Base-by-base conservation (phyloP, 768 basidiomycete genomes). In the Naematelia aurantialba region DNA sequence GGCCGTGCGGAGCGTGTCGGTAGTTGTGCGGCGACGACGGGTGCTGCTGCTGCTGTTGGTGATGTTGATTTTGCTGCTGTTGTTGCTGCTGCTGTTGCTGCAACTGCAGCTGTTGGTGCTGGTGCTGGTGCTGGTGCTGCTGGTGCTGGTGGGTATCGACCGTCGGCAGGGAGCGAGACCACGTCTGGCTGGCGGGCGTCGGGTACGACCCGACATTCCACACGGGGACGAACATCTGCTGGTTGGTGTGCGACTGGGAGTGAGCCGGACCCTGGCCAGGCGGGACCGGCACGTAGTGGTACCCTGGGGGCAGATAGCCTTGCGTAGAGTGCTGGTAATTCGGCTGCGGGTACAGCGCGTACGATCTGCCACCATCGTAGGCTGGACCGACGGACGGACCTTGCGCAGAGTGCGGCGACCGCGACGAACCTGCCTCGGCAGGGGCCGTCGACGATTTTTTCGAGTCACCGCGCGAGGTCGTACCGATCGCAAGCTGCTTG, bases 381-480 rank as follows among this genome's bases (percentile, higher is more conserved):
- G 71, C 71, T 21, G 69, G 66, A 51, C 71, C 71, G 34, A 59
- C 59, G 14, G 68, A 70, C 12, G 68, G 71, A 48, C 71, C 71
- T 19, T 25, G n/a, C 4, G 54, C 54, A 13, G 54, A 55, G 39
- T 44, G 45, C 12, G 54, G 54, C 58, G 12, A 54, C 53, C 29
- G 22, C 26, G 42, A 31, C 24, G 19, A 58, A 29, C 34, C 14
- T 47, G 8, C 34, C 34, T 39, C 34, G 34, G 52, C 14, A 39
- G 26, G 8, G 44, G 22, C 45, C 12, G n/a, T n/a, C n/a, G n/a
- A n/a, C n/a, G 11, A 25, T 25, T 29, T 46, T 29, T 46, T 55
- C 8, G 34, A 52, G 4, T 45, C 31, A 22, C n/a, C 19, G 10
- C 51, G 58, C 4, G 58, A 59, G 21, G 47, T 44, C 11, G 67